Conservation (phyloP, 352 stramenopile species). For the Phytophthora europaea region DNA sequence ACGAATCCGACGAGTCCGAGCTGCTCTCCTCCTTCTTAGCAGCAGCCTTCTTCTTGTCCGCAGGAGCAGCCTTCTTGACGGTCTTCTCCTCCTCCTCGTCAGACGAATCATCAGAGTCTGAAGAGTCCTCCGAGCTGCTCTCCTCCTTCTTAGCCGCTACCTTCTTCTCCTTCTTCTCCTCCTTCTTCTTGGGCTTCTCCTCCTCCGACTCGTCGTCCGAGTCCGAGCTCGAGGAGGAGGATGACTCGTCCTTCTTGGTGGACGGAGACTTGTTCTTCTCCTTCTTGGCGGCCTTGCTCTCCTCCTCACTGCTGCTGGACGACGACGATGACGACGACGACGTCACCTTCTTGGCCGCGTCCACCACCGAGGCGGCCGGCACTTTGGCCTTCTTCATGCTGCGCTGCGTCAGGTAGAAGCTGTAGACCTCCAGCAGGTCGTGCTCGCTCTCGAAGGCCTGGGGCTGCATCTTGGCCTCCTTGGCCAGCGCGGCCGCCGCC, state of each 20-base stretch:
- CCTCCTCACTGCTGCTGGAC: conserved; percentile 27
- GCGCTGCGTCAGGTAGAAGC: conserved; percentile 69
- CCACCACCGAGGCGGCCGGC: conserved; percentile 59
- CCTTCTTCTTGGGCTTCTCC: conserved; percentile 38
- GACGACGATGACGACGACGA: background rate
- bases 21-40: conserved; percentile 24
- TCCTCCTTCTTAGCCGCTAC: conserved; percentile 42
- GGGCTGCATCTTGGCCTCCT: conserved; percentile 79
- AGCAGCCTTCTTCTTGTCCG: conserved; percentile 10
- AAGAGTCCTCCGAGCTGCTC: conserved; percentile 61
- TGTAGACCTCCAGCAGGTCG: conserved; percentile 82
- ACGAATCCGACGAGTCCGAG: conserved; percentile 30
- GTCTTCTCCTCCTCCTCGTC: conserved; percentile 48
- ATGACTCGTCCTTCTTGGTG: background rate
- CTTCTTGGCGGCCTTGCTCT: conserved; percentile 30
- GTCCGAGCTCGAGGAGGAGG: conserved; percentile 33
- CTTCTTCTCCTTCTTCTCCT: conserved; percentile 32
- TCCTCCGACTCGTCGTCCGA: conserved; percentile 28
- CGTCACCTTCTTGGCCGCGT: conserved; percentile 45
- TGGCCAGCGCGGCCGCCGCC: conserved; percentile 65
- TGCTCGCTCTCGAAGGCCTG: conserved; percentile 69
- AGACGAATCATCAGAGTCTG: conserved; percentile 62
- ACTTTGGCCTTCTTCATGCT: conserved; percentile 62
- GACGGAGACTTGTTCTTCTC: background rate
- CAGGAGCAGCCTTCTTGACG: conserved; percentile 37